Percentiles rank a stretch among this genome's conserved stretches.
These are phyloP conservation scores for Penicillium cosmopolitanum DNA, from an alignment of 495 filamentous ascomycete genomes.

Conservation along the genomic window DNA sequence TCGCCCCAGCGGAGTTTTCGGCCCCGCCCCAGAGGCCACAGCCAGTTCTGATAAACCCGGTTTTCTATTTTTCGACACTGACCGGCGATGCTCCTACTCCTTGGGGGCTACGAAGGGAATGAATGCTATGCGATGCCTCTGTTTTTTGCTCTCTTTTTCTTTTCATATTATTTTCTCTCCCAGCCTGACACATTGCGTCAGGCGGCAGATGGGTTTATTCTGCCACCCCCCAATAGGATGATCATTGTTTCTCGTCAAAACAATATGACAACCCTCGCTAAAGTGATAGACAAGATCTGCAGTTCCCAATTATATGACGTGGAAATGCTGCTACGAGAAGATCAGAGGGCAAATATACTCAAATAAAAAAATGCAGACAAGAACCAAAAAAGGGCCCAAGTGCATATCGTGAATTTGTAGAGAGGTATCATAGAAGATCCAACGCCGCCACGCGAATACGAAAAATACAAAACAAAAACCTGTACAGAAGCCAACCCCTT, in stretches of 20 bases:
- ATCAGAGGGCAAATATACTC: not conserved
- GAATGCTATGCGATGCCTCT: conserved; percentile 22
- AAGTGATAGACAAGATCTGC: not conserved
- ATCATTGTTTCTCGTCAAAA: too few relatives aligned
- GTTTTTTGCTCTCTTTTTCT: conserved; percentile 14
- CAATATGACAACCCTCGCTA: not conserved
- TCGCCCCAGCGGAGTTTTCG: not conserved
- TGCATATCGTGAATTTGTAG: not conserved
- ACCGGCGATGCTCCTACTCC: conserved; percentile 21
- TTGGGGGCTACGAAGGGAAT: conserved; percentile 33
- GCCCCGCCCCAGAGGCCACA: not conserved
- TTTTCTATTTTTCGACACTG: not conserved
- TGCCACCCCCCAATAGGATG: not conserved
- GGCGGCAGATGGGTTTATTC: not conserved
- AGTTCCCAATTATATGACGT: not conserved
- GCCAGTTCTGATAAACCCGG: not conserved
- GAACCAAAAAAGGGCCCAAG: not conserved
- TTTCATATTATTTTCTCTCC: conserved; percentile 6
- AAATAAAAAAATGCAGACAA: not conserved
- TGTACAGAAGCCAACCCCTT: not conserved
- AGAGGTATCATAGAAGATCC: conserved; percentile 18
- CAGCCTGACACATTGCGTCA: not conserved
- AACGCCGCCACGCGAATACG: conserved; percentile 12
- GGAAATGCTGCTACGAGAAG: not conserved
- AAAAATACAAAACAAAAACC: not conserved